phyloP scores from a whole-genome alignment of 2,329 filamentous ascomycete genomes.

The Fusarium napiforme region DNA sequence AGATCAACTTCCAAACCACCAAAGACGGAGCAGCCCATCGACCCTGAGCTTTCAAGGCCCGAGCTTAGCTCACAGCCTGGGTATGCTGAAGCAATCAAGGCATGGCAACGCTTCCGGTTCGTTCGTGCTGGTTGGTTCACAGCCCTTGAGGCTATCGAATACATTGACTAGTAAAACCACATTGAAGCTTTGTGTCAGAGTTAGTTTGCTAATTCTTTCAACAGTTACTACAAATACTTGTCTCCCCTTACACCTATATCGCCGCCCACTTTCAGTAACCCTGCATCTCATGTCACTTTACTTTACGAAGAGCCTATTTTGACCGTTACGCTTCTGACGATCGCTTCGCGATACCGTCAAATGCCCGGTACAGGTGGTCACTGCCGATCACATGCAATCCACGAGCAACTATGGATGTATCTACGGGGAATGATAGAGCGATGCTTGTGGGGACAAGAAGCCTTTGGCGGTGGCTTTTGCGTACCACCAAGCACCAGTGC shows the following conservation, averaged over 20 bases:
- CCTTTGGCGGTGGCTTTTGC: conserved; percentile 89
- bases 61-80: conserved; percentile 62
- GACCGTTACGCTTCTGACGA: conserved; percentile 89
- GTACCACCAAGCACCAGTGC: conserved; percentile 70
- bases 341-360: conserved; percentile 86
- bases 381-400: conserved; percentile 89
- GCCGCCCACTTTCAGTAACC: conserved; percentile 86
- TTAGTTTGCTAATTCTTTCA: conserved; percentile 14
- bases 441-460: conserved; percentile 94
- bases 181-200: not conserved
- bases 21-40: conserved; percentile 54
- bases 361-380: conserved; percentile 82
- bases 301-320: conserved; percentile 93
- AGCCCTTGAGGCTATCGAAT: conserved; percentile 89
- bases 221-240: conserved; percentile 87
- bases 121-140: conserved; percentile 98
- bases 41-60: conserved; percentile 58
- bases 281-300: conserved; percentile 81
- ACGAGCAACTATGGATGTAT: conserved; percentile 95
- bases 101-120: conserved; percentile 94
- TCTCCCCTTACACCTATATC: conserved; percentile 94
- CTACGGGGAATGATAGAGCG: conserved; percentile 94
- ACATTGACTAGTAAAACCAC: conserved; percentile 82
- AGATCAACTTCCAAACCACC: conserved; percentile 23
- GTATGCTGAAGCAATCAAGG: conserved; percentile 77